These are phyloP conservation scores for Talaromyces thailandensis DNA, from an alignment of 495 filamentous ascomycete species.

Conservation along the genomic window DNA sequence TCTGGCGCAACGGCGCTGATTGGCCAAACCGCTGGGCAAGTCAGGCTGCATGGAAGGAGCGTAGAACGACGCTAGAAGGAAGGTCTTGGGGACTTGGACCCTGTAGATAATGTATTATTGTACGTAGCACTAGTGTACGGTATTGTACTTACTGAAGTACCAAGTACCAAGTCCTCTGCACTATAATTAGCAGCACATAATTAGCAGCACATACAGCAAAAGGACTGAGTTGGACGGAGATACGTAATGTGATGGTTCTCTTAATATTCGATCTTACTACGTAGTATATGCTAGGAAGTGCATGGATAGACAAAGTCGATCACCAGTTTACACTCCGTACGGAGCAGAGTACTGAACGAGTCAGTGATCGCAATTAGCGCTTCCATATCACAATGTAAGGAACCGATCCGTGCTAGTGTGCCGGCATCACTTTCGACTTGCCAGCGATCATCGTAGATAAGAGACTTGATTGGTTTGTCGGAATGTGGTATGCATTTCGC, in stretches of 20 bases:
- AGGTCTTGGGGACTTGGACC: background rate
- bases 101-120: background rate
- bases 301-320: background rate
- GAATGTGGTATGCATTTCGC: too few species aligned
- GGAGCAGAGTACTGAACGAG: background rate
- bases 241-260: too few species aligned
- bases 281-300: background rate
- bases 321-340: background rate
- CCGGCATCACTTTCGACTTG: background rate
- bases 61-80: slow-evolving; percentile 8
- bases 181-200: background rate
- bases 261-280: too few species aligned
- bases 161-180: background rate
- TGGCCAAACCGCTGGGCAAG: background rate
- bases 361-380: background rate
- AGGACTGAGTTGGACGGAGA: too few species aligned
- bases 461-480: background rate
- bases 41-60: slow-evolving; percentile 1
- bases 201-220: too few species aligned
- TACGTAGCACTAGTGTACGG: background rate
- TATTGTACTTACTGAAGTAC: background rate
- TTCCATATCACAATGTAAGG: background rate
- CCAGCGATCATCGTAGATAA: background rate
- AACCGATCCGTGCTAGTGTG: background rate
- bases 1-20: background rate